These are phyloP conservation scores for Jaminaea rosea DNA, from an alignment of 1,284 basidiomycete species.

Conservation along the genomic window DNA sequence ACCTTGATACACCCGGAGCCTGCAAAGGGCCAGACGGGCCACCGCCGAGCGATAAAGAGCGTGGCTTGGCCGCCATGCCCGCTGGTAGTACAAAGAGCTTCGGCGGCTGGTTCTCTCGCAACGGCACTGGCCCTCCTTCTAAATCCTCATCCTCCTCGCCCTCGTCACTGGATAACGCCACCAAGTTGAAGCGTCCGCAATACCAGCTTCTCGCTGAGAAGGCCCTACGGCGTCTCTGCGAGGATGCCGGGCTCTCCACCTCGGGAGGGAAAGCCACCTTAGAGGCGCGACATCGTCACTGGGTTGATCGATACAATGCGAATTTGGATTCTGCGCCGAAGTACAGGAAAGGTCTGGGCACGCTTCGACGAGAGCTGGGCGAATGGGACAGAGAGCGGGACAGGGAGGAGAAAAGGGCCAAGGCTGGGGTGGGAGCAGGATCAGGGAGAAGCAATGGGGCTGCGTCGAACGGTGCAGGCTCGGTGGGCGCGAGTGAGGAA, in stretches of 20 bases:
- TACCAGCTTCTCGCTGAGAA: constrained; percentile 30
- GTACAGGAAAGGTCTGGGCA: constrained; percentile 12
- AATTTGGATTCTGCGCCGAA: constrained; percentile 38
- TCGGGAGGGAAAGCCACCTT: constrained; percentile 24
- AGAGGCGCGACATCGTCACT: constrained; percentile 36
- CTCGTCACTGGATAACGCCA: constrained; percentile 4
- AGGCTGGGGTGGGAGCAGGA: neutral
- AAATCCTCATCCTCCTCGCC: constrained; percentile 2
- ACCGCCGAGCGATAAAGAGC: constrained; percentile 13
- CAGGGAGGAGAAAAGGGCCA: constrained; percentile 3
- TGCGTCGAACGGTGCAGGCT: neutral
- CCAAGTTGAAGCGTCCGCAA: constrained; percentile 29
- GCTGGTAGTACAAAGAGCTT: neutral
- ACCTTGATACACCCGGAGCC: constrained; percentile 22
- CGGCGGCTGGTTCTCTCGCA: constrained; percentile 15
- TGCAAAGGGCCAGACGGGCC: constrained; percentile 23
- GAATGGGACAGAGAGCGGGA: constrained; percentile 28
- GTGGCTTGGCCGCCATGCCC: constrained; percentile 12
- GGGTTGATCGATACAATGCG: constrained; percentile 43
- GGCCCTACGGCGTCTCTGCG: constrained; percentile 31
- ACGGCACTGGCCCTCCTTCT: neutral
- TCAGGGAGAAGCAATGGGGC: neutral
- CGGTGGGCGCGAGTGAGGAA: constrained; percentile 1
- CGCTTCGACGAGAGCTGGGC: constrained; percentile 21
- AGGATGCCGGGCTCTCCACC: constrained; percentile 18